Percentiles rank a stretch among this genome's conserved stretches.
phyloP scores from a whole-genome alignment of 768 basidiomycete genomes.

The Kwoniella europaea region DNA sequence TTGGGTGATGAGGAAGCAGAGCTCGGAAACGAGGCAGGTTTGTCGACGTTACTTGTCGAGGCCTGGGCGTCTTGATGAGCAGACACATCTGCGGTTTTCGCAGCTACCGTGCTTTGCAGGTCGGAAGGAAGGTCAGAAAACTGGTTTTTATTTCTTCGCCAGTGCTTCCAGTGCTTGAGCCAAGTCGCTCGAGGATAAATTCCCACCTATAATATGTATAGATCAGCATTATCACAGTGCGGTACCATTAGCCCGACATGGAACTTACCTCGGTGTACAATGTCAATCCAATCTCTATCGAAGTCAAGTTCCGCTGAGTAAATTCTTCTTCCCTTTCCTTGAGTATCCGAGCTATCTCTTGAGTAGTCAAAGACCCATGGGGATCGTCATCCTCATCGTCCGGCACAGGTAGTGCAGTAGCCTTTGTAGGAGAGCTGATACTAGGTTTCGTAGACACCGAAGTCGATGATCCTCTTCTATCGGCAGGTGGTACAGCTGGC shows the following conservation, averaged over 20 bases:
- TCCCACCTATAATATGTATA: background rate
- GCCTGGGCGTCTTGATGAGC: background rate
- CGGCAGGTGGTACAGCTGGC: background rate
- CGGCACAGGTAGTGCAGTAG: background rate
- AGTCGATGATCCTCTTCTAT: background rate
- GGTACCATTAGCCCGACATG: background rate
- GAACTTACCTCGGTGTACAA: slow-evolving; percentile 10
- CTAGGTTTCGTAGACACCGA: slow-evolving; percentile 1
- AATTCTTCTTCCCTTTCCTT: slow-evolving; percentile 16
- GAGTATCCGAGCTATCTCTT: slow-evolving; percentile 5
- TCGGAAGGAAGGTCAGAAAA: background rate
- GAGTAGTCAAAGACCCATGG: background rate
- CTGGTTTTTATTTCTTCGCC: background rate
- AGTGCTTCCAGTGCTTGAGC: background rate
- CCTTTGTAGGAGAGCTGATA: background rate
- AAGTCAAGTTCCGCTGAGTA: background rate
- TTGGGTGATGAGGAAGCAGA: background rate
- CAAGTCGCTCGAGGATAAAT: slow-evolving; percentile 2
- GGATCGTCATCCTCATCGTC: background rate
- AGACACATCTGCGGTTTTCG: background rate
- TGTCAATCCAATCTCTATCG: slow-evolving; percentile 3
- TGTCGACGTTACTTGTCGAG: background rate
- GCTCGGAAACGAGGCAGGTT: background rate
- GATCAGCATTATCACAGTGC: background rate
- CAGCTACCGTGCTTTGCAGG: slow-evolving; percentile 2